A percentile compares a stretch with the other conserved stretches of the same genome.
Conservation (phyloP, 1,284 basidiomycete genomes). For the Fomitopsis schrenkii region DNA sequence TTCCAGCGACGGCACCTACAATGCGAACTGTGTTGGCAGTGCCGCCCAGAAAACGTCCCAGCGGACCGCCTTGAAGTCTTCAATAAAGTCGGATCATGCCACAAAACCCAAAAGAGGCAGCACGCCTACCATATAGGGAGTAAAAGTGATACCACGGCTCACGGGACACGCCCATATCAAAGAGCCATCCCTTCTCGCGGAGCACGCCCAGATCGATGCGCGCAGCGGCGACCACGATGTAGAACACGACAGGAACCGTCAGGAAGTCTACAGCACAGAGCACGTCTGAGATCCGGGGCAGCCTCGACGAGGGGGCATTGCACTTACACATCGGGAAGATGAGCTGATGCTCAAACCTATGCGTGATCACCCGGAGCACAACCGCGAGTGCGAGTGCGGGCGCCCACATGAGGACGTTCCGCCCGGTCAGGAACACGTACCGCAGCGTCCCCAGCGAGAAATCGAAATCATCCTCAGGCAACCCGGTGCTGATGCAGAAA, state of each 20-base stretch:
- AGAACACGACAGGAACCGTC: slow-evolving; percentile 81
- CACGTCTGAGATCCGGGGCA: not conserved
- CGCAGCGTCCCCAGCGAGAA: slow-evolving; percentile 64
- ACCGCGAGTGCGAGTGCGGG: slow-evolving; percentile 78
- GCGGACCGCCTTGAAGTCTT: slow-evolving; percentile 60
- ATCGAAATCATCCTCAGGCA: slow-evolving; percentile 79
- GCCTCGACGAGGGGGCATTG: not conserved
- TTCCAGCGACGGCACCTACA: slow-evolving; percentile 42
- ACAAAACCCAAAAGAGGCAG: not conserved
- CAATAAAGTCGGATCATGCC: not conserved
- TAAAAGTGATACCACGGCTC: slow-evolving; percentile 85
- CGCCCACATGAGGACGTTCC: slow-evolving; percentile 71
- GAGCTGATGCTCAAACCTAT: slow-evolving; percentile 82
- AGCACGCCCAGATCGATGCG: slow-evolving; percentile 61
- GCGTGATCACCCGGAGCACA: slow-evolving; percentile 78
- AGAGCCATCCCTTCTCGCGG: slow-evolving; percentile 81
- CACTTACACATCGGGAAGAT: slow-evolving; percentile 85
- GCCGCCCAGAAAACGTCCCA: slow-evolving; percentile 71
- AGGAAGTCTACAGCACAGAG: slow-evolving; percentile 66
- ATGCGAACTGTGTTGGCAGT: slow-evolving; percentile 77
- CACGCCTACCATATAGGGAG: slow-evolving; percentile 60
- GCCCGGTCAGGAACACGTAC: slow-evolving; percentile 54
- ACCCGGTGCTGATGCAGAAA: slow-evolving; percentile 78
- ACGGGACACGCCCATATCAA: slow-evolving; percentile 64
- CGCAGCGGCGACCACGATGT: slow-evolving; percentile 68